Percentiles rank a stretch among this genome's conserved stretches.
Conservation (phyloP, 177 flowering plant species). For the Vitis hybrid region DNA sequence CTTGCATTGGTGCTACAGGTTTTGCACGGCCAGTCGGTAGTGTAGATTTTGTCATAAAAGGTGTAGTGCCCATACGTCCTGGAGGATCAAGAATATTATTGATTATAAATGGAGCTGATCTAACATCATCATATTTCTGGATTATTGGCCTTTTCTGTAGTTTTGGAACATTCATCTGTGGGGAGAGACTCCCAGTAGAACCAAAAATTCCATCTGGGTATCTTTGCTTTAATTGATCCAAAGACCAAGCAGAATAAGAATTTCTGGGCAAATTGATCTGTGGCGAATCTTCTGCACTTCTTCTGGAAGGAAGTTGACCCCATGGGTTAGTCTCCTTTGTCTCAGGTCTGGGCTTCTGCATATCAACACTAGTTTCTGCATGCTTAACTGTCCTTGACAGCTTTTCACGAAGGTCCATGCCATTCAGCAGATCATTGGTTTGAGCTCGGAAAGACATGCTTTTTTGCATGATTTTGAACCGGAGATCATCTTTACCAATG, state of each 20-base stretch:
- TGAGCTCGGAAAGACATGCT: constrained; percentile 27
- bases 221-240: constrained; percentile 48
- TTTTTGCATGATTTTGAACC: constrained; percentile 72
- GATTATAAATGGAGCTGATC: constrained; percentile 32
- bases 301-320: constrained; percentile 37
- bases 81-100: constrained; percentile 34
- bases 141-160: constrained; percentile 30
- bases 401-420: constrained; percentile 61
- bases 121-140: constrained; percentile 39
- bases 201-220: constrained; percentile 47
- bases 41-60: constrained; percentile 33
- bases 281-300: constrained; percentile 45
- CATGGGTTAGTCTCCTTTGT: constrained; percentile 23
- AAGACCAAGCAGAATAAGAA: constrained; percentile 44
- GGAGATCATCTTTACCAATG: constrained; percentile 61
- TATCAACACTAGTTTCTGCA: constrained; percentile 17
- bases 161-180: constrained; percentile 39
- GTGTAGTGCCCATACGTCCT: constrained; percentile 27
- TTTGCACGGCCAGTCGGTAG: constrained; percentile 40
- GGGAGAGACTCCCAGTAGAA: constrained; percentile 46
- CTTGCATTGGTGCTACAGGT: constrained; percentile 33
- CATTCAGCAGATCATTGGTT: constrained; percentile 23
- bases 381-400: constrained; percentile 42
- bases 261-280: constrained; percentile 38
- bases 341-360: constrained; percentile 29